phyloP scores from a whole-genome alignment of 805 yeast genomes.

The Saitoella complicata region DNA sequence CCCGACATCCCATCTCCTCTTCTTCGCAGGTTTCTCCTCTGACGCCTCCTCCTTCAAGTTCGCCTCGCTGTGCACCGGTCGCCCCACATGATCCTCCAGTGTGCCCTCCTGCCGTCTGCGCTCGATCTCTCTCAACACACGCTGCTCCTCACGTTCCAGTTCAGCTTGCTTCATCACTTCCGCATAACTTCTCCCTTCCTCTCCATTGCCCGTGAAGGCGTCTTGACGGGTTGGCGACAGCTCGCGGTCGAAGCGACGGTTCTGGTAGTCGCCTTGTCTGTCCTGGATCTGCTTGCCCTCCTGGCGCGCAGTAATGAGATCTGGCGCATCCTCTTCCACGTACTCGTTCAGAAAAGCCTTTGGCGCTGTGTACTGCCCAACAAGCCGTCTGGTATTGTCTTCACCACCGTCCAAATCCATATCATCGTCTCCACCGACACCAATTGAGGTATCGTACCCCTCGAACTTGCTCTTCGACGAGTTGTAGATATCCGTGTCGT shows the following conservation, averaged over 20 bases:
- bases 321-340: constrained; percentile 18
- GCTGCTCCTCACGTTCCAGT: constrained; percentile 24
- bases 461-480: constrained; percentile 1
- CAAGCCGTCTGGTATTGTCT: constrained; percentile 12
- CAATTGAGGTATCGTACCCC: constrained; percentile 8
- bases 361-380: constrained; percentile 29
- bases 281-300: constrained; percentile 16
- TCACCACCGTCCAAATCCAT: constrained; percentile 4
- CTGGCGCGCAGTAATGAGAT: constrained; percentile 15
- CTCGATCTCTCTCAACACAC: constrained; percentile 15
- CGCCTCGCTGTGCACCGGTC: constrained; percentile 17
- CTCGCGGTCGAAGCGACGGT: constrained; percentile 22
- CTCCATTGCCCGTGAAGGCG: constrained; percentile 5
- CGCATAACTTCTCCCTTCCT: constrained; percentile 23
- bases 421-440: not conserved
- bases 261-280: constrained; percentile 35
- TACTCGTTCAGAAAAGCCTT: constrained; percentile 20
- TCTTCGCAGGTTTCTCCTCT: constrained; percentile 11
- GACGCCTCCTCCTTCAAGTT: not conserved
- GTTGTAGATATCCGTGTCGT: not conserved
- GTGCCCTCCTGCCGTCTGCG: constrained; percentile 32
- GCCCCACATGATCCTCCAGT: not conserved
- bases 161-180: constrained; percentile 29
- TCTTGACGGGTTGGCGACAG: constrained; percentile 19
- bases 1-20: constrained; percentile 20